Evolutionary conservation across 1,284 basidiomycete genomes (phyloP).

Genomic region (Coniferiporia weirii): DNA sequence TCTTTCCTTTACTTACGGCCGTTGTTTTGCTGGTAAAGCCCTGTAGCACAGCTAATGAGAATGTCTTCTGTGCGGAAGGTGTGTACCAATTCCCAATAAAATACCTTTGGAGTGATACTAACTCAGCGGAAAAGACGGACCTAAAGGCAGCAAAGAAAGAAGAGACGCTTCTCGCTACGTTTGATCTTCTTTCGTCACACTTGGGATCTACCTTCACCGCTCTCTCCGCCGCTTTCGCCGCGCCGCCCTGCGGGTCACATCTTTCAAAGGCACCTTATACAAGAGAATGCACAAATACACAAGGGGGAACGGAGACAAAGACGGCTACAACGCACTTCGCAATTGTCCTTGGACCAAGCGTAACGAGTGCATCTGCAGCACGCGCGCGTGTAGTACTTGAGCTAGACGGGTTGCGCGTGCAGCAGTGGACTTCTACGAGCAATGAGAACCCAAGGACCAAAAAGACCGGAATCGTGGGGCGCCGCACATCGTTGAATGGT

Average conservation of each 20-base stretch:
- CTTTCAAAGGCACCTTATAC: constrained; percentile 15
- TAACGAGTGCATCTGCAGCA: constrained; percentile 27
- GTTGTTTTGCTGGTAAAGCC: constrained; percentile 34
- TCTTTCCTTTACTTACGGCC: not conserved
- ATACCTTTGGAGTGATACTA: not conserved
- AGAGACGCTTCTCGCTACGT: constrained; percentile 52
- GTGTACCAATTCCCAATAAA: constrained; percentile 10
- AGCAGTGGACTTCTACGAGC: not conserved
- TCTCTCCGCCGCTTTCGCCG: constrained; percentile 56
- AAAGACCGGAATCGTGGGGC: not conserved
- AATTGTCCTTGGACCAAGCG: constrained; percentile 59
- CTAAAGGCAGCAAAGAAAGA: constrained; percentile 51
- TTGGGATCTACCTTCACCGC: constrained; percentile 66
- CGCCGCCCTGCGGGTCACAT: not conserved
- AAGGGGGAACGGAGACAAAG: not conserved
- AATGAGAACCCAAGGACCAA: not conserved
- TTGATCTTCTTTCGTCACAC: constrained; percentile 68
- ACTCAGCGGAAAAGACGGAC: constrained; percentile 29
- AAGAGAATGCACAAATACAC: not conserved
- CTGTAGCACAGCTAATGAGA: constrained; percentile 53
- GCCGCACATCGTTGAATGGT: not conserved
- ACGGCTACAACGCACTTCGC: constrained; percentile 43
- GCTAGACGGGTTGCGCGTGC: constrained; percentile 45
- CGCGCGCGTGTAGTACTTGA: constrained; percentile 56
- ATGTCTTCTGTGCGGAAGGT: constrained; percentile 40